These are phyloP conservation scores for Saccharomyces hybrid DNA, from an alignment of 1,139 yeast genomes.

Conservation along the genomic window DNA sequence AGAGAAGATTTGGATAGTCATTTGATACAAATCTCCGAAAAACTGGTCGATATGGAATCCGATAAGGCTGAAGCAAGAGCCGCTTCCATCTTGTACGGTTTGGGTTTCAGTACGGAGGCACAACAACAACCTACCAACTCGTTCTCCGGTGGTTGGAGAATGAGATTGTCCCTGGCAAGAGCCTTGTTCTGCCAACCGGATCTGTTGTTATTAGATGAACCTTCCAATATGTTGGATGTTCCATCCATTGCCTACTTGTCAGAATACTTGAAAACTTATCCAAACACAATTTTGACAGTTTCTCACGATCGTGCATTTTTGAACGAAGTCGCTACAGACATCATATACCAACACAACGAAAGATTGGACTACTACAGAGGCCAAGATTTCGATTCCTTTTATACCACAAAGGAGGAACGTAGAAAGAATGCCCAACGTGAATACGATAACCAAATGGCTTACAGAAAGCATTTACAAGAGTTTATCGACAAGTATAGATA, in stretches of 20 bases:
- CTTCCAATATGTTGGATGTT: conserved; percentile 99
- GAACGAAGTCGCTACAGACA: conserved; percentile 96
- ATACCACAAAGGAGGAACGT: conserved; percentile 91
- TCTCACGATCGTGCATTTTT: conserved; percentile 96
- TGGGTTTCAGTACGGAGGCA: conserved; percentile 86
- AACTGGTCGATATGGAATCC: conserved; percentile 84
- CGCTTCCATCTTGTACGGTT: conserved; percentile 85
- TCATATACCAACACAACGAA: conserved; percentile 94
- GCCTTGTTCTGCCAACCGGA: conserved; percentile 97
- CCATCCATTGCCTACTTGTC: conserved; percentile 94
- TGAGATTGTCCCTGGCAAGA: conserved; percentile 96
- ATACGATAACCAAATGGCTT: conserved; percentile 94
- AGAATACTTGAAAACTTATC: conserved; percentile 78
- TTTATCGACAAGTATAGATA: conserved; percentile 94
- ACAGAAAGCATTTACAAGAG: conserved; percentile 83
- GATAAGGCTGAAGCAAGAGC: conserved; percentile 98
- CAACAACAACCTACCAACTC: conserved; percentile 78
- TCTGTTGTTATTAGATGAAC: conserved; percentile 86
- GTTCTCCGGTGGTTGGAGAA: conserved; percentile 99
- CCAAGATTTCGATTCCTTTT: conserved; percentile 85
- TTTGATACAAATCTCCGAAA: conserved; percentile 70
- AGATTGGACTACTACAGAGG: conserved; percentile 94
- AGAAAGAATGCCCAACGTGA: conserved; percentile 88
- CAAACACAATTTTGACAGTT: conserved; percentile 87
- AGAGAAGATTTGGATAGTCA: conserved; percentile 76